A percentile compares a stretch with the other conserved stretches of the same genome.
Evolutionary conservation across 2,329 filamentous ascomycete genomes (phyloP).

Genomic region (Dothideomycetes sp.): DNA sequence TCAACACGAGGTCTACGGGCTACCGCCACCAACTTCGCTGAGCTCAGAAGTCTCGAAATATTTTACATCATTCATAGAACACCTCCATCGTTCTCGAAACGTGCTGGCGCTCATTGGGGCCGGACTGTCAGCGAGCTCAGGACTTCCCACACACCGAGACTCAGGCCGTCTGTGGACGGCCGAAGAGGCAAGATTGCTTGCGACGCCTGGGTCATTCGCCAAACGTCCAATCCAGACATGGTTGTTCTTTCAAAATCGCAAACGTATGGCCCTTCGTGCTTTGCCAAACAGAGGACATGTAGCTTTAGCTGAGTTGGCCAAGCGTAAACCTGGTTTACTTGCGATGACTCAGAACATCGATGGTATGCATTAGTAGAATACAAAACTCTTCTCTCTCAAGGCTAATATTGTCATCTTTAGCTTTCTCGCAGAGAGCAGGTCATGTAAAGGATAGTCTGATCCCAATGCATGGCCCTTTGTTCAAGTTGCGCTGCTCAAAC

Average conservation of each 20-base stretch:
- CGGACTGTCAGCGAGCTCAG: slow-evolving; percentile 3
- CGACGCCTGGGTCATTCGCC: background rate
- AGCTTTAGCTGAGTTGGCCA: slow-evolving; percentile 1
- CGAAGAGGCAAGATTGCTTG: background rate
- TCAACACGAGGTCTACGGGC: background rate
- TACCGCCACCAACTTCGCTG: background rate
- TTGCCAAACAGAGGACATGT: slow-evolving; percentile 2
- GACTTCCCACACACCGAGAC: slow-evolving; percentile 1
- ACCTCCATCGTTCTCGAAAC: background rate
- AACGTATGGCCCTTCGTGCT: background rate
- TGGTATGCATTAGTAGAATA: background rate
- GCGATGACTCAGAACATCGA: slow-evolving; percentile 2
- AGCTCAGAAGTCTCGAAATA: background rate
- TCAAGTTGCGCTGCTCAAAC: slow-evolving; percentile 1
- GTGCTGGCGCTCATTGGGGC: slow-evolving; percentile 3
- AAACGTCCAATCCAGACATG: slow-evolving; percentile 1
- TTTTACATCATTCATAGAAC: background rate
- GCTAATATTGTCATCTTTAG: too few relatives aligned
- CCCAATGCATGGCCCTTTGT: slow-evolving; percentile 1
- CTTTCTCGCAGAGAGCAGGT: slow-evolving; percentile 2
- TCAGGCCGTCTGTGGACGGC: background rate
- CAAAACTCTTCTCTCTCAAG: too few relatives aligned
- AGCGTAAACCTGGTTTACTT: background rate
- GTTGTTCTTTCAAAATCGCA: background rate
- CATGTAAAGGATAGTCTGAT: background rate